These are phyloP conservation scores for Melocanna baccifera DNA, from an alignment of 176 grass and related monocot species.

Conservation along the genomic window DNA sequence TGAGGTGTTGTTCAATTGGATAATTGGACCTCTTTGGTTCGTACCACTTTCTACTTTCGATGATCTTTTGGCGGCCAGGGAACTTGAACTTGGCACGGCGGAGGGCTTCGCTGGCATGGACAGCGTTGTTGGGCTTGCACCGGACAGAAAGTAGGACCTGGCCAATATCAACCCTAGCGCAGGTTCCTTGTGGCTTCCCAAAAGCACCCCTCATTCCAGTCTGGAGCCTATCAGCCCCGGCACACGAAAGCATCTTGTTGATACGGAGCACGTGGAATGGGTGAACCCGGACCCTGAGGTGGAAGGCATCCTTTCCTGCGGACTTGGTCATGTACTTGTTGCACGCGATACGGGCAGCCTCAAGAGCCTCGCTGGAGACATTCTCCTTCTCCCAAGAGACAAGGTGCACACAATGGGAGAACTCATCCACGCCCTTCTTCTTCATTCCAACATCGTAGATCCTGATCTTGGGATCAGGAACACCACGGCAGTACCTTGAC, in stretches of 20 bases:
- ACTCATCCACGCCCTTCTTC: slow-evolving; percentile 65
- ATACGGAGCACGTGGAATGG: slow-evolving; percentile 70
- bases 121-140: slow-evolving; percentile 59
- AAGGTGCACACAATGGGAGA: slow-evolving; percentile 66
- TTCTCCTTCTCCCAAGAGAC: slow-evolving; percentile 88
- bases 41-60: slow-evolving; percentile 71
- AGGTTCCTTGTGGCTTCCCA: slow-evolving; percentile 67
- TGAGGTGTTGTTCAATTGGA: background rate
- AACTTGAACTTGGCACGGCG: slow-evolving; percentile 86
- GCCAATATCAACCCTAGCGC: slow-evolving; percentile 62
- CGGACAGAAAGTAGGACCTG: slow-evolving; percentile 69
- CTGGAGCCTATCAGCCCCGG: slow-evolving; percentile 90
- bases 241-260: slow-evolving; percentile 84
- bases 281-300: slow-evolving; percentile 68
- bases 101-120: slow-evolving; percentile 57
- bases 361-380: slow-evolving; percentile 74
- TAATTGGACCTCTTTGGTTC: background rate
- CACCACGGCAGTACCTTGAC: slow-evolving; percentile 82
- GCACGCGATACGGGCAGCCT: slow-evolving; percentile 77
- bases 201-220: slow-evolving; percentile 91
- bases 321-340: slow-evolving; percentile 87
- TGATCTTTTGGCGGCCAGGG: slow-evolving; percentile 79
- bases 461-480: slow-evolving; percentile 76
- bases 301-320: slow-evolving; percentile 79
- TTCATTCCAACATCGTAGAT: slow-evolving; percentile 91